These are phyloP conservation scores for Tetracladium maxilliforme DNA, from an alignment of 2,329 filamentous ascomycete species.

Conservation along the genomic window DNA sequence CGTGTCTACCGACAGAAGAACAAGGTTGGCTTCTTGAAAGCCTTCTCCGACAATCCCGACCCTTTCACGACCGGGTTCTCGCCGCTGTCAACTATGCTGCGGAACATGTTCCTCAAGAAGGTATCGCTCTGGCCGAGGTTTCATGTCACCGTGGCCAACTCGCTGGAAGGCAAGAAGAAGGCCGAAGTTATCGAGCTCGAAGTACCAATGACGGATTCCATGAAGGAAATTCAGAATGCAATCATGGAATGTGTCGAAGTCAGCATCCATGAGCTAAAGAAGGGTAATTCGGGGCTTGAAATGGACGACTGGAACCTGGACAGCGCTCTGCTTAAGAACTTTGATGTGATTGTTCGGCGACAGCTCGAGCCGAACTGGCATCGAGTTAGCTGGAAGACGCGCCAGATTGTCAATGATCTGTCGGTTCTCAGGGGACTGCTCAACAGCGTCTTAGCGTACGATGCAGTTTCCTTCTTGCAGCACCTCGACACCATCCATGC, in stretches of 20 bases:
- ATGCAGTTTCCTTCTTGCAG: slow-evolving; percentile 81
- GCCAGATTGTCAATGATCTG: slow-evolving; percentile 84
- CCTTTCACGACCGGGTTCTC: slow-evolving; percentile 81
- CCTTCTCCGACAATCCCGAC: slow-evolving; percentile 87
- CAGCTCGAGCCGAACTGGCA: slow-evolving; percentile 97
- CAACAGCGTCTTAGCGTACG: slow-evolving; percentile 68
- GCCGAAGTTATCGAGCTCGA: slow-evolving; percentile 96
- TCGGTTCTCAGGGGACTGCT: slow-evolving; percentile 72
- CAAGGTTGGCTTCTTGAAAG: slow-evolving; percentile 85
- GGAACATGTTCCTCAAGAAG: slow-evolving; percentile 81
- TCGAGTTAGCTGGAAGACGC: slow-evolving; percentile 85
- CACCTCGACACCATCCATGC: slow-evolving; percentile 91
- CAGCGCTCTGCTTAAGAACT: slow-evolving; percentile 81
- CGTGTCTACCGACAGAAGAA: slow-evolving; percentile 91
- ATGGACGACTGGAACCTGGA: slow-evolving; percentile 97
- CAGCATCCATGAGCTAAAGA: slow-evolving; percentile 87
- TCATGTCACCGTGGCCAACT: slow-evolving; percentile 77
- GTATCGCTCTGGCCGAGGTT: slow-evolving; percentile 87
- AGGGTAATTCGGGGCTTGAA: slow-evolving; percentile 75
- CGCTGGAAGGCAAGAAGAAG: slow-evolving; percentile 79
- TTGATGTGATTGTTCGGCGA: slow-evolving; percentile 74
- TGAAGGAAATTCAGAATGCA: slow-evolving; percentile 87
- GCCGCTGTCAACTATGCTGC: slow-evolving; percentile 78
- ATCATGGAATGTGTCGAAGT: slow-evolving; percentile 93
- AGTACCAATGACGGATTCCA: slow-evolving; percentile 87